Evolutionary conservation across 2,329 filamentous ascomycete species (phyloP), one percentile per base, ranked within the genome.

Genomic region (Beauveria brongniartii): DNA sequence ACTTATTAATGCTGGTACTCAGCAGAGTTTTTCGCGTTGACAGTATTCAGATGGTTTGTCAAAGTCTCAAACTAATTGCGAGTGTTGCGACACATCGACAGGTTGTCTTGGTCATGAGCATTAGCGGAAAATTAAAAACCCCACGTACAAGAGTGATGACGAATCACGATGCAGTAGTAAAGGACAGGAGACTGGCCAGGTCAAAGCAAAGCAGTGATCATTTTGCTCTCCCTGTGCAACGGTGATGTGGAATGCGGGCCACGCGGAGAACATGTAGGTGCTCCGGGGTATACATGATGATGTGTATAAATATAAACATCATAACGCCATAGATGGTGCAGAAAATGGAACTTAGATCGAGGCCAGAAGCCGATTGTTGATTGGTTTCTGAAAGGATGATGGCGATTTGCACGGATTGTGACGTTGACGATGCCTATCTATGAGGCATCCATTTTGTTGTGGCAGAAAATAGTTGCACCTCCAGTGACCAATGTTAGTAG

Each of bases 191-290:
- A 57, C 24, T 30, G 28, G 40, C 2, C 9, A 3, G n/a, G 20
- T 30, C 34, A 52, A 30, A 46, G 47, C 24, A 43, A 14, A 26
- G 26, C 47, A 46, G 44, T 9, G 34, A 50, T 50, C 46, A 50
- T 59, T 40, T 52, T 37, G 18, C 46, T 22, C 37, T 51, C 47
- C 22, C 26, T 26, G 41, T 43, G 26, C 28, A 47, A 53, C 57
- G 57, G 28, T 8, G 57, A 40, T 47, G 10, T 53, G 57, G 57
- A 46, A 54, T 54, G 57, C 20, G 48, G 56, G n/a, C 56, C 37
- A 52, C 26, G 40, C 56, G 40, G 50, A 47, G 41, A 37, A 55
- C 18, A 47, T 20, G 52, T 44, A 37, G 30, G 30, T 14, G 30
- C 30, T 34, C 30, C 12, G 30, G 30, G 30, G 12, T 34, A 34